A percentile compares a stretch with the other conserved stretches of the same genome.
Evolutionary conservation across 2,329 filamentous ascomycete species (phyloP).

Genomic region (Colletotrichum aenigma): DNA sequence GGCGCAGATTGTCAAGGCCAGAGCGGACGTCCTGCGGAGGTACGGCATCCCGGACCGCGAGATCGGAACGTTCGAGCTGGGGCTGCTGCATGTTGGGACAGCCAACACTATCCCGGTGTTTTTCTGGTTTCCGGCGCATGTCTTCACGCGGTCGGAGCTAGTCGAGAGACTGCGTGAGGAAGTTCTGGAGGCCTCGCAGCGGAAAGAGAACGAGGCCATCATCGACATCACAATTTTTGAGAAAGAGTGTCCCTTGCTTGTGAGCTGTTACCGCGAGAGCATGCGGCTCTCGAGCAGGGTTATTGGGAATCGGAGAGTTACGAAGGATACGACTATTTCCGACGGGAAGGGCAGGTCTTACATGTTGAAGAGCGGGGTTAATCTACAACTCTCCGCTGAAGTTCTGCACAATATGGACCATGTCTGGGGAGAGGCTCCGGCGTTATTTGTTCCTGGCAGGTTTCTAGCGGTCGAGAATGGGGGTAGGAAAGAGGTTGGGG

Average conservation of each 20-base stretch:
- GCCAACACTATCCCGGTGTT: slow-evolving; percentile 38
- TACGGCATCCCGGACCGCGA: slow-evolving; percentile 29
- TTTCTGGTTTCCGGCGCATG: slow-evolving; percentile 37
- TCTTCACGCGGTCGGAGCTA: slow-evolving; percentile 30
- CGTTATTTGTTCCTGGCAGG: neutral
- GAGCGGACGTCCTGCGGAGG: slow-evolving; percentile 25
- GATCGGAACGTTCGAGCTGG: slow-evolving; percentile 32
- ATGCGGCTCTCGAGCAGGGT: neutral
- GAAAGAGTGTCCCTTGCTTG: neutral
- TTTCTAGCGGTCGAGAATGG: neutral
- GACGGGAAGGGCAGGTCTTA: neutral
- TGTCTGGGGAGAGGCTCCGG: neutral
- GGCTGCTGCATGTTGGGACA: slow-evolving; percentile 30
- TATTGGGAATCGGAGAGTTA: neutral
- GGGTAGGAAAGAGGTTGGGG: neutral
- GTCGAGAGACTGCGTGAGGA: slow-evolving; percentile 29
- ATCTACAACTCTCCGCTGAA: neutral
- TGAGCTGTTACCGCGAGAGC: neutral
- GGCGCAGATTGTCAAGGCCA: slow-evolving; percentile 30
- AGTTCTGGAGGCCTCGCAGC: neutral
- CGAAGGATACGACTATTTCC: neutral
- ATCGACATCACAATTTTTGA: neutral
- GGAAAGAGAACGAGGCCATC: neutral
- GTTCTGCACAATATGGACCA: neutral
- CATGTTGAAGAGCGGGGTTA: neutral